These are phyloP conservation scores for Penicillium sp. DNA, from an alignment of 2,329 filamentous ascomycete species.

Conservation along the genomic window DNA sequence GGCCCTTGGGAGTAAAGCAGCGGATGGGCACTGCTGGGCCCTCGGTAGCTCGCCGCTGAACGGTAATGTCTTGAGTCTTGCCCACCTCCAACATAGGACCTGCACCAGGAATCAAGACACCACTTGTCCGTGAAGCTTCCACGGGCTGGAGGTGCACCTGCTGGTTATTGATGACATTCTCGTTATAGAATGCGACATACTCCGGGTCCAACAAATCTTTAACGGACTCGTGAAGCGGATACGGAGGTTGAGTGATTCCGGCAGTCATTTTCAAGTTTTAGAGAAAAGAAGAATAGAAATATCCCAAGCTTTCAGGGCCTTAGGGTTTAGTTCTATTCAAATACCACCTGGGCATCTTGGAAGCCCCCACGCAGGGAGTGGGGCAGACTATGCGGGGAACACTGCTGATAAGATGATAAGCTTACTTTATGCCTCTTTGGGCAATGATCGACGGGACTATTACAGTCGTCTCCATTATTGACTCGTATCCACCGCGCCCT, in stretches of 20 bases:
- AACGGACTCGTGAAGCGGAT: slow-evolving; percentile 52
- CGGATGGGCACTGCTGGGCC: slow-evolving; percentile 52
- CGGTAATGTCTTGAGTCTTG: slow-evolving; percentile 47
- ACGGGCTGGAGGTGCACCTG: slow-evolving; percentile 58
- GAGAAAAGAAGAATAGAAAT: not conserved
- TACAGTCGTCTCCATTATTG: not conserved
- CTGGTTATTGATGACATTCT: slow-evolving; percentile 51
- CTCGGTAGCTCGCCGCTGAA: slow-evolving; percentile 47
- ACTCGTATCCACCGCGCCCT: not conserved
- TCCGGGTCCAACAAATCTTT: slow-evolving; percentile 50
- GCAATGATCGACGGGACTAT: not conserved
- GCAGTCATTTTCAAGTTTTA: slow-evolving; percentile 2
- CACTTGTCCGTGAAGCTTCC: slow-evolving; percentile 51
- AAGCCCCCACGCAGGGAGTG: slow-evolving; percentile 3
- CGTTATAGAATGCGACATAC: slow-evolving; percentile 56
- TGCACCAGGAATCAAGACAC: slow-evolving; percentile 54
- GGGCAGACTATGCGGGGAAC: slow-evolving; percentile 2
- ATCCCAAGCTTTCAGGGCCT: not conserved
- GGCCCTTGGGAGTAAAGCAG: slow-evolving; percentile 52
- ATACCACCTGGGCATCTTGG: not conserved
- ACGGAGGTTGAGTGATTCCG: slow-evolving; percentile 38
- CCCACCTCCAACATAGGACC: slow-evolving; percentile 52
- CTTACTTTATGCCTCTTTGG: not conserved
- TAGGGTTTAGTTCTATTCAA: not conserved
- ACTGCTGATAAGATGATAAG: slow-evolving; percentile 4